Evolutionary conservation across 2,329 filamentous ascomycete species (phyloP), one percentile per base, ranked within the genome.

Genomic region (Leptographium galeiforme): DNA sequence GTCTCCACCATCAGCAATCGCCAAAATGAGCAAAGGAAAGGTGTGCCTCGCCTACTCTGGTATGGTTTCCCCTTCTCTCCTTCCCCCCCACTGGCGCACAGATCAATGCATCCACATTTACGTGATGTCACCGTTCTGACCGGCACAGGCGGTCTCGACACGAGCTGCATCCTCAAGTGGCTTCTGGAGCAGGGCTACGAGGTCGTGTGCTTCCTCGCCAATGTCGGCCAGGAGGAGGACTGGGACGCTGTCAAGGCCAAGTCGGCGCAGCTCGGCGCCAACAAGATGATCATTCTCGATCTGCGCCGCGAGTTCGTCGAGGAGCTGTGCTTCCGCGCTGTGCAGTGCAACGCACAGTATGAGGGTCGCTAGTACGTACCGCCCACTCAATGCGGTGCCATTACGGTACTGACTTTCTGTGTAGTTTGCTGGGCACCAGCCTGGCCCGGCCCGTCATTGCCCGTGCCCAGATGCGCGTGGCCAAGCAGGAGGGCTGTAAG

Each of bases 211-310:
- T 76, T 72, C 66, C 73, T 85, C 66, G 84, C 84, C 71, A 76
- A 88, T 69, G 79, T 87, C 61, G 85, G 85, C 55, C 84, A 88
- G 70, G 79, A 84, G 63, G 85, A 89, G 70, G 84, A 89, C 70
- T 89, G 80, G 65, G 77, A 79, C 47, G 83, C 76, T 55, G 87
- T 85, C 55, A 79, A 85, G 70, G 76, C 78, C 64, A 89, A 90
- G 77, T 63, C 64, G 2, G 57, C 61, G 8, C 57, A 58, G 68
- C 78, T 87, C 58, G 84, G 84, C 62, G 84, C 84, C 25, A 72
- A 78, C 69, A 78, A 79, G 70, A 78, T 83, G 67, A 66, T 77
- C 58, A 74, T 82, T 59, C 70, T 74, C 57, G 79, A 93, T 66
- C 75, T 91, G 53, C 79, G 81, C 62, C 75, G 75, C 61, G 84